A percentile compares a stretch with the other conserved stretches of the same genome.
Conservation (phyloP, 495 filamentous ascomycete species). For the Rhizodiscina lignyota region DNA sequence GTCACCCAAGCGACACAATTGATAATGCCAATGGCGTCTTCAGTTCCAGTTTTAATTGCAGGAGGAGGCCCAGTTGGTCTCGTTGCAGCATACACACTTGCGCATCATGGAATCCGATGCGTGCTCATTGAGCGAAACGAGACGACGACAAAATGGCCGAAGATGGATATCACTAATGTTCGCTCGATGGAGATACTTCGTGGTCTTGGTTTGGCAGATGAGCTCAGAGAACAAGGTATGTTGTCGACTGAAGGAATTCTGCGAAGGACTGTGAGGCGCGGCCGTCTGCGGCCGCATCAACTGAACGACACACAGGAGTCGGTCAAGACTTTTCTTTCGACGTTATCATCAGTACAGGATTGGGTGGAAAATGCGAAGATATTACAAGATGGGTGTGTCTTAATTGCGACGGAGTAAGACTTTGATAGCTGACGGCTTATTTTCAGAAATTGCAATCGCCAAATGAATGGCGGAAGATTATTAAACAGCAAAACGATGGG, state of each 20-base stretch:
- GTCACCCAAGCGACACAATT: too few relatives aligned
- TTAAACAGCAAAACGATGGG: slow-evolving; percentile 5
- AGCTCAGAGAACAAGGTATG: slow-evolving; percentile 4
- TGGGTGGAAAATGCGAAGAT: not conserved
- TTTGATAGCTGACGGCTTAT: too few relatives aligned
- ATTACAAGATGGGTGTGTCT: slow-evolving; percentile 1
- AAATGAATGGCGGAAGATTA: slow-evolving; percentile 2
- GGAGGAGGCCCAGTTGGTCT: slow-evolving; percentile 3
- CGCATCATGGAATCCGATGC: slow-evolving; percentile 1
- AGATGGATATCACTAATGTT: slow-evolving; percentile 22
- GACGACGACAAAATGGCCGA: slow-evolving; percentile 20
- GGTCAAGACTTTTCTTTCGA: not conserved
- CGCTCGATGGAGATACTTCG: slow-evolving; percentile 21
- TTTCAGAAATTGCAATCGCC: not conserved
- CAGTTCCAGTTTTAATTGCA: slow-evolving; percentile 2
- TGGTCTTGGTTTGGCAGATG: slow-evolving; percentile 17
- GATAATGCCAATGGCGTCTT: too few relatives aligned
- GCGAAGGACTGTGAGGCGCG: too few relatives aligned
- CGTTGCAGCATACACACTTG: not conserved
- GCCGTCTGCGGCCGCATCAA: too few relatives aligned
- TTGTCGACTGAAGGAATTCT: too few relatives aligned
- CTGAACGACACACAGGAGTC: slow-evolving; percentile 1
- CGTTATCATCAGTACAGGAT: slow-evolving; percentile 1
- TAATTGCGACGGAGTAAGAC: too few relatives aligned
- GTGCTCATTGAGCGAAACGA: slow-evolving; percentile 1